phyloP scores from a whole-genome alignment of 2,329 filamentous ascomycete genomes.

The Calonectria ilicicola region DNA sequence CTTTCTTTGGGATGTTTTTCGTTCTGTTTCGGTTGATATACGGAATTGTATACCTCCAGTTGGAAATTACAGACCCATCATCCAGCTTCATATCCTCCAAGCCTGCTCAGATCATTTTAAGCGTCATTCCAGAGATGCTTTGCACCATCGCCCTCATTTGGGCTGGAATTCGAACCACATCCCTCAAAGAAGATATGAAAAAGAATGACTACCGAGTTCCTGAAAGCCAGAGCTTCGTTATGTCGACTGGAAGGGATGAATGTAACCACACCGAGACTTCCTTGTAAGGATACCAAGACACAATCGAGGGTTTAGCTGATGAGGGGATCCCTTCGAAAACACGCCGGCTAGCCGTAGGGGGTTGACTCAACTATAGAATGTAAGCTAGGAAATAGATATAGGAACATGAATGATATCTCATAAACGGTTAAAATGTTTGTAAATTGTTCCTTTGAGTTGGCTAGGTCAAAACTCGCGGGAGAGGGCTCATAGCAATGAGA shows the following conservation, averaged over 20 bases:
- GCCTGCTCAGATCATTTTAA: constrained; percentile 8
- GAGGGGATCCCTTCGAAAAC: no score
- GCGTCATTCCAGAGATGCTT: constrained; percentile 20
- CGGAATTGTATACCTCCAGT: constrained; percentile 15
- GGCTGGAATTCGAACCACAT: constrained; percentile 12
- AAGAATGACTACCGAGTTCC: neutral
- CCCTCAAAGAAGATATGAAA: constrained; percentile 19
- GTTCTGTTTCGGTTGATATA: constrained; percentile 11
- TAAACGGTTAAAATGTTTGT: no score
- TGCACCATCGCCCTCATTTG: neutral
- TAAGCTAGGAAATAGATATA: no score
- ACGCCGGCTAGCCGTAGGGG: no score
- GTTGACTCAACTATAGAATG: no score
- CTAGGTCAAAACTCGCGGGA: no score
- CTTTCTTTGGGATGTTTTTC: neutral
- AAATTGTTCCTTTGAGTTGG: no score
- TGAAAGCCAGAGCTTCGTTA: neutral
- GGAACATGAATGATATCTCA: no score
- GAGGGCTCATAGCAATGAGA: no score
- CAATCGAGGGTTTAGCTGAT: neutral
- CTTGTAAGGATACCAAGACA: neutral
- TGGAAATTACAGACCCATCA: constrained; percentile 11
- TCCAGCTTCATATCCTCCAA: constrained; percentile 18
- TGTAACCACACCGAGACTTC: neutral
- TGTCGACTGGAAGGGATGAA: neutral